These are phyloP conservation scores for Syncephalis plumigaleata DNA, from an alignment of 371 early-diverging fungal genomes.

Conservation along the genomic window DNA sequence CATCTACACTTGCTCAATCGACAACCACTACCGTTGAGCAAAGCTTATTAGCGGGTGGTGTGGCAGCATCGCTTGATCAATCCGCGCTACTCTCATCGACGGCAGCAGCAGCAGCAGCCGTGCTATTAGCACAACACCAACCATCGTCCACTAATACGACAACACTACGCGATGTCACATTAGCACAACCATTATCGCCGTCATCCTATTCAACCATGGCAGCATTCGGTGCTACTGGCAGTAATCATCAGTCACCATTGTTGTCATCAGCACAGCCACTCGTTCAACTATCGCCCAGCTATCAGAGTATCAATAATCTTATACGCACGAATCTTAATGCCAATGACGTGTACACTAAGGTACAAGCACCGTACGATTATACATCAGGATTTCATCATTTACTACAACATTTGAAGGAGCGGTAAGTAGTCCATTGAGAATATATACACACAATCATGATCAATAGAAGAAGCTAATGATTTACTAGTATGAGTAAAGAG, in stretches of 20 bases:
- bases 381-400: slow-evolving; percentile 79
- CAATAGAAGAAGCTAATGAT: no score
- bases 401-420: slow-evolving; percentile 50
- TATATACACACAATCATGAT: no score
- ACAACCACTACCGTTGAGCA: no score
- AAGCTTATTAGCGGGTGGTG: no score
- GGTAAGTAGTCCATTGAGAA: no score
- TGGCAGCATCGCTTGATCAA: no score
- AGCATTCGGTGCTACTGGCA: slow-evolving; percentile 2
- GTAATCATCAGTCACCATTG: slow-evolving; percentile 1
- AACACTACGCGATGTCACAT: background rate
- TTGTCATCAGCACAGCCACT: slow-evolving; percentile 4
- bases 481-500: slow-evolving; percentile 57
- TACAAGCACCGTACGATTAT: slow-evolving; percentile 64
- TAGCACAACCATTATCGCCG: slow-evolving; percentile 1
- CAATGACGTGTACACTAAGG: slow-evolving; percentile 51
- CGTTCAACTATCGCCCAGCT: background rate
- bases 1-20: no score
- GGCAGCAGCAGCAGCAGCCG: slow-evolving; percentile 15
- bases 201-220: background rate
- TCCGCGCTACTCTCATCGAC: slow-evolving; percentile 1
- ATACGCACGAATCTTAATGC: slow-evolving; percentile 11
- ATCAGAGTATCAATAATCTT: slow-evolving; percentile 1
- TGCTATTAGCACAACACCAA: slow-evolving; percentile 2
- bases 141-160: no score